Conservation (phyloP, 768 basidiomycete genomes). For the Suillus ampliporus region DNA sequence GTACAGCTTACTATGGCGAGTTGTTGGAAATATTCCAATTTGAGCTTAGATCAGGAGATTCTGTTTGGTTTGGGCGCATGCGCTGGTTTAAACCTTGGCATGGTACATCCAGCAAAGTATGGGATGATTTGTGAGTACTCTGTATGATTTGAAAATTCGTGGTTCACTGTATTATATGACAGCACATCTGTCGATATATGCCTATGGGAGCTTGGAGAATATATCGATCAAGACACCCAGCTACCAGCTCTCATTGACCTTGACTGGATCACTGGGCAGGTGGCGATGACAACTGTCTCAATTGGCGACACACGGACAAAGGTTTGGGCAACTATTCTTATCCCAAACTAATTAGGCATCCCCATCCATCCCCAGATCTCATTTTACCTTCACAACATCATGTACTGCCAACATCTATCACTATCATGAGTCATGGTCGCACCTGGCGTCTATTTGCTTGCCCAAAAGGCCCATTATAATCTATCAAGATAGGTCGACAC, state of each 20-base stretch:
- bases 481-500: no score
- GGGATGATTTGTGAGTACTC: constrained; percentile 10
- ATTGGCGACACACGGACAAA: background rate
- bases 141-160: no score
- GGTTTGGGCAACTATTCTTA: background rate
- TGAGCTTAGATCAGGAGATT: background rate
- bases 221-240: background rate
- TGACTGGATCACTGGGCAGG: constrained; percentile 1
- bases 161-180: no score
- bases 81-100: constrained; percentile 1
- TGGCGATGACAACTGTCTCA: background rate
- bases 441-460: no score
- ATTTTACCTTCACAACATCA: no score
- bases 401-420: no score
- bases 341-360: background rate
- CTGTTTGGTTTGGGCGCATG: constrained; percentile 6
- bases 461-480: no score
- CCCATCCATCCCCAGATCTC: no score
- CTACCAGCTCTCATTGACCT: constrained; percentile 1
- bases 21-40: constrained; percentile 9
- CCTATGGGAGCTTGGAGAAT: constrained; percentile 9
- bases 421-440: no score
- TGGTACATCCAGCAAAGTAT: background rate
- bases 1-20: constrained; percentile 1
- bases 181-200: background rate